phyloP scores from a whole-genome alignment of 108 stramenopile genomes.

The Cylindrotheca closterium region DNA sequence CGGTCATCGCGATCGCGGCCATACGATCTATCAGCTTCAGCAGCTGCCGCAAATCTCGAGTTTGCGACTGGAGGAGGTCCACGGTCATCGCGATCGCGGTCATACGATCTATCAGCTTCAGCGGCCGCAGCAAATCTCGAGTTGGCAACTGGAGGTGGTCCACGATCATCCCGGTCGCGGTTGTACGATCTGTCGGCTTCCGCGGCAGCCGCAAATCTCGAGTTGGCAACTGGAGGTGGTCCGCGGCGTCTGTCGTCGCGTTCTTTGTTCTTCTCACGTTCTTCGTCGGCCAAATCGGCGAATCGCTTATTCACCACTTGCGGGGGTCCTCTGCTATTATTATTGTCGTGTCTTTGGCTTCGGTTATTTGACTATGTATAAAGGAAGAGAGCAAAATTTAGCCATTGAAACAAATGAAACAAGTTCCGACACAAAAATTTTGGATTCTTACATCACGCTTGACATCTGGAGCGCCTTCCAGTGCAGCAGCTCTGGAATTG shows the following conservation, averaged over 20 bases:
- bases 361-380: slow-evolving; percentile 5
- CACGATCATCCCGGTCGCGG: slow-evolving; percentile 39
- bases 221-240: slow-evolving; percentile 58
- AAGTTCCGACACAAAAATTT: slow-evolving; percentile 17
- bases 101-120: slow-evolving; percentile 41
- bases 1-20: slow-evolving; percentile 26
- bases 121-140: slow-evolving; percentile 70
- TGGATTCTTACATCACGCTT: slow-evolving; percentile 42
- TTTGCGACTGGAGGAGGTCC: slow-evolving; percentile 56
- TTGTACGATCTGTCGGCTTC: slow-evolving; percentile 41
- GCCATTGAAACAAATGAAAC: slow-evolving; percentile 39
- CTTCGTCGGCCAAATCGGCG: slow-evolving; percentile 51
- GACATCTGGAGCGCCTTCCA: slow-evolving; percentile 46
- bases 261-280: slow-evolving; percentile 26
- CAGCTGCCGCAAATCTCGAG: slow-evolving; percentile 54
- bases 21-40: slow-evolving; percentile 30
- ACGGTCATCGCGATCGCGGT: slow-evolving; percentile 39
- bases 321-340: slow-evolving; percentile 37
- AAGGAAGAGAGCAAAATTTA: slow-evolving; percentile 60
- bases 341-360: slow-evolving; percentile 16
- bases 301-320: slow-evolving; percentile 48
- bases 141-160: slow-evolving; percentile 59
- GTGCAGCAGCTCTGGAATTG: slow-evolving; percentile 70
- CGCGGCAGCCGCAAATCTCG: slow-evolving; percentile 64
- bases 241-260: slow-evolving; percentile 46